Evolutionary conservation across 2,329 filamentous ascomycete species (phyloP), one percentile per base, ranked within the genome.

Genomic region (Didymella lethalis): DNA sequence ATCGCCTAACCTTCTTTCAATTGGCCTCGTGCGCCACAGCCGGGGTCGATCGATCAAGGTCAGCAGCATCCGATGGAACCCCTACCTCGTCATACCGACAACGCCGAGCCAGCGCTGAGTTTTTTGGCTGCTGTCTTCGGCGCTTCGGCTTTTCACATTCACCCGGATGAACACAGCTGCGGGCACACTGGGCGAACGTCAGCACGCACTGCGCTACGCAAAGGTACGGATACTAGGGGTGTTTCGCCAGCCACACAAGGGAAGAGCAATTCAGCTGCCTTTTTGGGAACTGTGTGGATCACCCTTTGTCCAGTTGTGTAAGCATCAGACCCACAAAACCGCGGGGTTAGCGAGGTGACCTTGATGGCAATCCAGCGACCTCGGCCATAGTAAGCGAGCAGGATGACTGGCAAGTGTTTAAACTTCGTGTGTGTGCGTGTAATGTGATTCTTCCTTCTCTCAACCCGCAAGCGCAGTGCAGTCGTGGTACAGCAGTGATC

Each of bases 341-440:
- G 67, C 64, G 67, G 67, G 66, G 67, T 66, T 68, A 63, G 63
- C 62, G 65, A 63, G 38, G 51, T 46, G 40, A 46, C 51, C 43
- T 49, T 43, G 57, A 48, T 60, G 57, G 47, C 51, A 52, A 48
- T 48, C 47, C 49, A 54, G 65, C 62, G 59, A 66, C 59, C 59
- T 66, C 65, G 65, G 65, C 62, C 59, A 47, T 43, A 31, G 50
- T 47, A 59, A 59, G 56, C 56, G 56, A 49, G 40, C 10, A 45
- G 56, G 45, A 59, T 51, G 56, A 51, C 56, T 51, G 50, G 32
- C 36, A 18, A 26, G 16, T 34, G 20, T 43, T 46, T 47, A 50
- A 43, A 41, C 23, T 54, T 41, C 26, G 26, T 44, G 52, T 25
- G 25, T 43, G 20, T 41, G 20, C 38, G 11, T 41, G 44, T 48